These are phyloP conservation scores for Penicillium sp. DNA, from an alignment of 2,329 filamentous ascomycete species.

Conservation along the genomic window DNA sequence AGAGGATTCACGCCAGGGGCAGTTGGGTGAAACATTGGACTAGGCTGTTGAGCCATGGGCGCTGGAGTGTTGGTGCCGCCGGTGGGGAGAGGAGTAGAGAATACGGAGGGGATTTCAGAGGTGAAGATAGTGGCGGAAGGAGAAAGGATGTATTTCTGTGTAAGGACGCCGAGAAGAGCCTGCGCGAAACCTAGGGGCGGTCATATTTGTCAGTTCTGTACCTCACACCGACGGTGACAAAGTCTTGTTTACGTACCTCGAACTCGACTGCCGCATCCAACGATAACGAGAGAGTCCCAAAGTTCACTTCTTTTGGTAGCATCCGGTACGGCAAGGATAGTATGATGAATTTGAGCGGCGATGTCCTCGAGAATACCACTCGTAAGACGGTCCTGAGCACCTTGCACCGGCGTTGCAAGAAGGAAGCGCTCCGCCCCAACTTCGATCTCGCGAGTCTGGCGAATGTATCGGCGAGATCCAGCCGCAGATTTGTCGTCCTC, in stretches of 20 bases:
- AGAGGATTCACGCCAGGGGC: constrained; percentile 74
- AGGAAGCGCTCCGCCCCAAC: constrained; percentile 59
- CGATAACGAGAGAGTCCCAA: constrained; percentile 88
- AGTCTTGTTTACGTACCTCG: constrained; percentile 42
- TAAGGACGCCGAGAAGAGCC: constrained; percentile 73
- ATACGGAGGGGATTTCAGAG: constrained; percentile 87
- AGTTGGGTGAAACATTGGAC: constrained; percentile 51
- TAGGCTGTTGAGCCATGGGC: constrained; percentile 33
- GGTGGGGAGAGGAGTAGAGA: constrained; percentile 84
- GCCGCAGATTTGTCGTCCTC: constrained; percentile 45
- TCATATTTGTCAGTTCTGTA: constrained; percentile 21
- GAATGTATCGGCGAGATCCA: constrained; percentile 48
- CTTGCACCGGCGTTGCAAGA: constrained; percentile 42
- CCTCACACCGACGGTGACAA: too few relatives aligned
- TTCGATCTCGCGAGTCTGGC: constrained; percentile 52
- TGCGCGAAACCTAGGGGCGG: constrained; percentile 69
- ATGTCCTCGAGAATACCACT: constrained; percentile 75
- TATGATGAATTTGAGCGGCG: constrained; percentile 73
- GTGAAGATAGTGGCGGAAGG: constrained; percentile 96
- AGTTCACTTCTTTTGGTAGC: constrained; percentile 76
- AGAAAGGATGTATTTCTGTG: constrained; percentile 79
- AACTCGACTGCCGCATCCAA: constrained; percentile 74
- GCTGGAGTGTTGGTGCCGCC: constrained; percentile 81
- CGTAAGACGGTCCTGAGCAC: constrained; percentile 28
- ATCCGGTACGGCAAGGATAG: constrained; percentile 76